Evolutionary conservation across 2,329 filamentous ascomycete genomes (phyloP).

Genomic region (Davidsoniella neocaledoniae): DNA sequence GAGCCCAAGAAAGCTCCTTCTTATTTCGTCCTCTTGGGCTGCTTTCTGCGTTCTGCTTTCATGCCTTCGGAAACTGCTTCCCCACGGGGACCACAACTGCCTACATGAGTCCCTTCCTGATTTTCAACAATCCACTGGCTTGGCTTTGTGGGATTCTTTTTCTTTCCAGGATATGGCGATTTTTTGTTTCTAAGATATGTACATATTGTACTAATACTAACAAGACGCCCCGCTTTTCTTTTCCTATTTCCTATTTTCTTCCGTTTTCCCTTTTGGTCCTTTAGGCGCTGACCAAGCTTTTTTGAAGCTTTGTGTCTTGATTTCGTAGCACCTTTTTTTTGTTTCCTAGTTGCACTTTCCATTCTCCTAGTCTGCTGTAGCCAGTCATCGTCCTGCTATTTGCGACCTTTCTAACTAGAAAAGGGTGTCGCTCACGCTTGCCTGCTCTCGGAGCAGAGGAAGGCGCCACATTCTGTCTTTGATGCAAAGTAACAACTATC

Average conservation of each 20-base stretch:
- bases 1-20: not conserved
- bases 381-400: not conserved
- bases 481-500: no score
- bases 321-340: not conserved
- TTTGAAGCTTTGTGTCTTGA: not conserved
- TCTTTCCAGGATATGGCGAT: not conserved
- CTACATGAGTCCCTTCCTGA: not conserved
- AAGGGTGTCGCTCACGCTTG: no score
- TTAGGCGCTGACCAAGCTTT: not conserved
- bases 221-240: not conserved
- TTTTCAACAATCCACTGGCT: not conserved
- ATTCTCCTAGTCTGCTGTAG: not conserved
- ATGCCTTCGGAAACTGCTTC: constrained; percentile 3
- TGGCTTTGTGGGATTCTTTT: not conserved
- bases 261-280: not conserved
- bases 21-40: not conserved
- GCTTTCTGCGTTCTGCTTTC: no score
- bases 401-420: not conserved
- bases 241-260: not conserved
- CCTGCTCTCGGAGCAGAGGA: no score
- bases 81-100: constrained; percentile 3
- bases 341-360: not conserved
- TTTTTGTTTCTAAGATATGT: not conserved
- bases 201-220: not conserved
- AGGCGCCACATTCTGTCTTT: no score